These are phyloP conservation scores for Kwoniella europaea DNA, from an alignment of 768 basidiomycete genomes.

Conservation along the genomic window DNA sequence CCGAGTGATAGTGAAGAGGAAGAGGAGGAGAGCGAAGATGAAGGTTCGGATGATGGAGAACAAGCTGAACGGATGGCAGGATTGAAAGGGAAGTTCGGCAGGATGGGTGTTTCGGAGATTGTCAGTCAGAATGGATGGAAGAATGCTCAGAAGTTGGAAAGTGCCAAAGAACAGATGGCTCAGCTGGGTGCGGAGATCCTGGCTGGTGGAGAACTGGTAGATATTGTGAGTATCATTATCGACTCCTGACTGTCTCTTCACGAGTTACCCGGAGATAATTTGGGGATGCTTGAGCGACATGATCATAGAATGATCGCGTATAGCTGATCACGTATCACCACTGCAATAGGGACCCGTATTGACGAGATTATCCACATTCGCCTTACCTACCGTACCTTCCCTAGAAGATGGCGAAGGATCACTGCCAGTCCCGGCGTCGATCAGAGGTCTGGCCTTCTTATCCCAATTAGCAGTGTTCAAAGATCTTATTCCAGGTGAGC, in stretches of 20 bases:
- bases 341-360: constrained; percentile 76
- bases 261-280: background rate
- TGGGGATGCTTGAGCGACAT: background rate
- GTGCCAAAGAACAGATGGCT: constrained; percentile 93
- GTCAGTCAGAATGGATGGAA: constrained; percentile 54
- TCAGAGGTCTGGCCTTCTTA: constrained; percentile 84
- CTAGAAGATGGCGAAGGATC: constrained; percentile 62
- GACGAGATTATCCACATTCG: constrained; percentile 84
- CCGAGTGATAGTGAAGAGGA: constrained; percentile 36
- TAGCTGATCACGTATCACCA: constrained; percentile 8
- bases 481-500: constrained; percentile 76
- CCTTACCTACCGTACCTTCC: constrained; percentile 74
- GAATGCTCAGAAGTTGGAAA: constrained; percentile 64
- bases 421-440: constrained; percentile 75
- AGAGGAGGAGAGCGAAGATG: constrained; percentile 42
- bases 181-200: constrained; percentile 90
- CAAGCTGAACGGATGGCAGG: constrained; percentile 50
- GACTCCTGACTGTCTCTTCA: background rate
- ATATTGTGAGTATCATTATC: constrained; percentile 68
- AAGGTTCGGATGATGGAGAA: constrained; percentile 45
- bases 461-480: constrained; percentile 94
- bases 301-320: background rate
- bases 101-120: constrained; percentile 56
- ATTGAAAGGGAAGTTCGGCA: constrained; percentile 52
- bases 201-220: constrained; percentile 80